Conservation (phyloP, 441 rosid species). For the Viola pubescens region DNA sequence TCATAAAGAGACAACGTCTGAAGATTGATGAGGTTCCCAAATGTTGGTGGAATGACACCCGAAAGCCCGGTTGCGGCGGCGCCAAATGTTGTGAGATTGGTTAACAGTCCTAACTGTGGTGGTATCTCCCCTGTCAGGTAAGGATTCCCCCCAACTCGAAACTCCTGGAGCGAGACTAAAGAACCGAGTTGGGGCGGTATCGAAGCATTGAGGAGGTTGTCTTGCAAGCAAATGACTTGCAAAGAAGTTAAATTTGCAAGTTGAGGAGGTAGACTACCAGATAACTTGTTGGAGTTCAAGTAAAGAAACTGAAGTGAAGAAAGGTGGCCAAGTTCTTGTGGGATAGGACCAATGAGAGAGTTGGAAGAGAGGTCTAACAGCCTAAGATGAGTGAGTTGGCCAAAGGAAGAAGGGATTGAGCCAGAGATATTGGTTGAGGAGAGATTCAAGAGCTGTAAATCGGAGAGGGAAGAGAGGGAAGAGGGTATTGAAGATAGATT, state of each 20-base stretch:
- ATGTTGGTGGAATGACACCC: constrained; percentile 68
- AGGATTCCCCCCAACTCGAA: constrained; percentile 85
- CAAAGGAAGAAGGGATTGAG: constrained; percentile 67
- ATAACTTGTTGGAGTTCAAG: constrained; percentile 65
- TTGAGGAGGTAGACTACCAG: constrained; percentile 61
- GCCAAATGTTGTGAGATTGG: constrained; percentile 79
- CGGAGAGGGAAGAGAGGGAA: constrained; percentile 67
- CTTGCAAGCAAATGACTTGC: constrained; percentile 79
- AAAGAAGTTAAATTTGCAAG: constrained; percentile 56
- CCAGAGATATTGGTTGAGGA: constrained; percentile 89
- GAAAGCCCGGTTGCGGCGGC: constrained; percentile 79
- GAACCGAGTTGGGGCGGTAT: constrained; percentile 78
- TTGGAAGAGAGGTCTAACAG: constrained; percentile 88
- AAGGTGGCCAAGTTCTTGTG: constrained; percentile 63
- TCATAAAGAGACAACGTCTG: constrained; percentile 87
- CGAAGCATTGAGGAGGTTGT: constrained; percentile 73
- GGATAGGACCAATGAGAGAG: constrained; percentile 68
- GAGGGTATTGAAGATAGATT: constrained; percentile 68
- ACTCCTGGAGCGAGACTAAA: constrained; percentile 64
- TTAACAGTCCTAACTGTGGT: constrained; percentile 55
- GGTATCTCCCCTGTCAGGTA: constrained; percentile 69
- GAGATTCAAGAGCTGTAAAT: constrained; percentile 78
- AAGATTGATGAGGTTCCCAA: constrained; percentile 72
- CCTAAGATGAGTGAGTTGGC: constrained; percentile 52
- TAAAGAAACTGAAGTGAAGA: constrained; percentile 77